Evolutionary conservation across 208 protist genomes (phyloP).

Genomic region (Blechomonas ayalai): DNA sequence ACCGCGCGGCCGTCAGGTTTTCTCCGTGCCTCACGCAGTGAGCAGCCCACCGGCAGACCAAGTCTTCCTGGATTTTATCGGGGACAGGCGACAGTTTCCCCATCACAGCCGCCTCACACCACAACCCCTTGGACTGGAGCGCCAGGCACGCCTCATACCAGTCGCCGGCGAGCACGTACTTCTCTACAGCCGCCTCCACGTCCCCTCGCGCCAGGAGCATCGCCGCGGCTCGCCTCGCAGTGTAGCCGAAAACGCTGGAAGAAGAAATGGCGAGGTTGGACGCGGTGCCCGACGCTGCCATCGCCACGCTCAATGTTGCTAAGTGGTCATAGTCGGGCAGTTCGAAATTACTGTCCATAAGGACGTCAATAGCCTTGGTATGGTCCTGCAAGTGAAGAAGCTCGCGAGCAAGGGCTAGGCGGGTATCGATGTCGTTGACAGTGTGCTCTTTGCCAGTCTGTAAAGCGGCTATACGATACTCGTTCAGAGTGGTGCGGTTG

Average conservation of each 20-base stretch:
- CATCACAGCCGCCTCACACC: conserved; percentile 51
- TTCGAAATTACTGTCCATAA: conserved; percentile 61
- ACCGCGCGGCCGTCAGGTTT: conserved; percentile 31
- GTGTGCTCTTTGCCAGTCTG: conserved; percentile 12
- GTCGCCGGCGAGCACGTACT: conserved; percentile 57
- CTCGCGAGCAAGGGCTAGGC: conserved; percentile 44
- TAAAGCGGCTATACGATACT: conserved; percentile 30
- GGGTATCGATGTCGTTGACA: conserved; percentile 28
- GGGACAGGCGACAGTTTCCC: too few relatives aligned
- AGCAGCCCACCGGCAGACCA: conserved; percentile 30
- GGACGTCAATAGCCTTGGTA: conserved; percentile 51
- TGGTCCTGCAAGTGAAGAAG: conserved; percentile 40
- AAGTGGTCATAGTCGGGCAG: conserved; percentile 43
- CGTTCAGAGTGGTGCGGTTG: conserved; percentile 46
- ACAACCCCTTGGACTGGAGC: conserved; percentile 58
- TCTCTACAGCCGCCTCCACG: conserved; percentile 64
- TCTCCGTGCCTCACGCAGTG: conserved; percentile 45
- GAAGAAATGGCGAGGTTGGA: conserved; percentile 3
- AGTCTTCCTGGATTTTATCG: too few relatives aligned
- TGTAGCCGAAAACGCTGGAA: conserved; percentile 25
- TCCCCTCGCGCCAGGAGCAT: conserved; percentile 59
- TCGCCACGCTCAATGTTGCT: conserved; percentile 50
- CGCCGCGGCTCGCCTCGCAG: conserved; percentile 54
- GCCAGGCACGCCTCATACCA: conserved; percentile 44
- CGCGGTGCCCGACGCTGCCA: conserved; percentile 21